Conservation (phyloP, 1,284 basidiomycete species). For the Rhodotorula sp. region DNA sequence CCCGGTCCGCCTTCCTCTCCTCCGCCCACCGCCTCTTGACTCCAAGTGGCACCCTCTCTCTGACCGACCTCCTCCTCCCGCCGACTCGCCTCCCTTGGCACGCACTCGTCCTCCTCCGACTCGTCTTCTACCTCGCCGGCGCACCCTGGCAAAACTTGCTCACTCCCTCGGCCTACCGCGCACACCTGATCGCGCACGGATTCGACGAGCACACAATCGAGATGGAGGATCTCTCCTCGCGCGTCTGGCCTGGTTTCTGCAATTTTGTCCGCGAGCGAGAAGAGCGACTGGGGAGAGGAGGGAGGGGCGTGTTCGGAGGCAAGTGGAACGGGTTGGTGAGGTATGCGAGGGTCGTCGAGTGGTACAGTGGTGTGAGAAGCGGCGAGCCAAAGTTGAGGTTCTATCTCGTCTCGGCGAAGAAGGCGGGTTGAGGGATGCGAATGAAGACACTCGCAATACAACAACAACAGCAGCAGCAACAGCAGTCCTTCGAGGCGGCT, state of each 20-base stretch:
- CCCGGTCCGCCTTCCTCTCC: conserved; percentile 15
- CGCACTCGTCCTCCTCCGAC: conserved; percentile 17
- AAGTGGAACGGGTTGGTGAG: conserved; percentile 13
- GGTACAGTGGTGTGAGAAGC: conserved; percentile 16
- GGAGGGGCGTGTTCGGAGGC: background rate
- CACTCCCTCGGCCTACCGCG: background rate
- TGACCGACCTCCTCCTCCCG: conserved; percentile 25
- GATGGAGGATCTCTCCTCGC: conserved; percentile 12
- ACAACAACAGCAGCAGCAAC: background rate
- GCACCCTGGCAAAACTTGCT: conserved; percentile 18
- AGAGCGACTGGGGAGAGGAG: background rate
- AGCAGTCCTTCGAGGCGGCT: no score
- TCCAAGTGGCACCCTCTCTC: background rate
- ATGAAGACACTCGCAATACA: background rate
- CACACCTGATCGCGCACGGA: conserved; percentile 1
- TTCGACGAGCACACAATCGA: conserved; percentile 7
- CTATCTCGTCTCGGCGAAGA: conserved; percentile 21
- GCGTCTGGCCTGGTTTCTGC: conserved; percentile 26
- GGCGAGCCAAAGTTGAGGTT: conserved; percentile 9
- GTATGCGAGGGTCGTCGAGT: conserved; percentile 25
- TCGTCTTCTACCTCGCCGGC: conserved; percentile 21
- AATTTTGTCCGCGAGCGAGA: conserved; percentile 3
- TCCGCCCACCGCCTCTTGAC: background rate
- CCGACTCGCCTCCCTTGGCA: background rate
- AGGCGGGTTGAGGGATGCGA: background rate